Base-by-base conservation (phyloP, 345 rosid species). In the Diplotaxis tenuifolia region DNA sequence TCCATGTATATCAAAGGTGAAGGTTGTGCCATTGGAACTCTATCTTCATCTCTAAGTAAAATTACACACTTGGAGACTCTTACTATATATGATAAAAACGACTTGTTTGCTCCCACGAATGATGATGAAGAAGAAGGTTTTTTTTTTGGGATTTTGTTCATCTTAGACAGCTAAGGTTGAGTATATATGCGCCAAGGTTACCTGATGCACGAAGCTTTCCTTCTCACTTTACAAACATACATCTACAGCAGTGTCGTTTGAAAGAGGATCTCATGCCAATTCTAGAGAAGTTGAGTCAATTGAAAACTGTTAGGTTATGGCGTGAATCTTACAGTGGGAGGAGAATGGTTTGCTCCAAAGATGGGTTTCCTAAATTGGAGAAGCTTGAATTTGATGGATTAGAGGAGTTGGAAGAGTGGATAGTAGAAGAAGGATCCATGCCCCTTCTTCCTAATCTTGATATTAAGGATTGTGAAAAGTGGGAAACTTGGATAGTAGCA, bases 201-300 rank as follows among this genome's bases (percentile, higher is more conserved):
- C 86, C 81, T 5, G 68, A 42, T 22, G 59, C 36, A 28, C 11
- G 57, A 8, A 76, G 61, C 4, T 77, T 29, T 29, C 9, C 9
- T 29, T 6, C 34, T 29, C 34, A 29, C 34, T 9, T 29, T 1
- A 29, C 34, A 29, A 7, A 1, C 7, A 29, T 29, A 29, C 7
- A 6, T 29, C 34, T 29, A 7, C 0, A 5, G 9, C 1, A 6
- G 34, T 6, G 34, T 29, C 34, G 34, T 29, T 29, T 29, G 34
- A 2, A 29, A 7, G 34, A 29, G 34, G 34, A 29, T 29, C 34
- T 9, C 9, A 6, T 29, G 34, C 9, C 34, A 1, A 29, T 29
- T 29, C 15, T 55, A 11, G 1, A 23, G 28, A 25, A 25, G 28
- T 25, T 25, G 28, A 3, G 3, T 25, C 18, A 55, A 0, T 55